Base-by-base conservation (phyloP, 371 early-diverging fungal species). In the Apophysomyces ossiformis region DNA sequence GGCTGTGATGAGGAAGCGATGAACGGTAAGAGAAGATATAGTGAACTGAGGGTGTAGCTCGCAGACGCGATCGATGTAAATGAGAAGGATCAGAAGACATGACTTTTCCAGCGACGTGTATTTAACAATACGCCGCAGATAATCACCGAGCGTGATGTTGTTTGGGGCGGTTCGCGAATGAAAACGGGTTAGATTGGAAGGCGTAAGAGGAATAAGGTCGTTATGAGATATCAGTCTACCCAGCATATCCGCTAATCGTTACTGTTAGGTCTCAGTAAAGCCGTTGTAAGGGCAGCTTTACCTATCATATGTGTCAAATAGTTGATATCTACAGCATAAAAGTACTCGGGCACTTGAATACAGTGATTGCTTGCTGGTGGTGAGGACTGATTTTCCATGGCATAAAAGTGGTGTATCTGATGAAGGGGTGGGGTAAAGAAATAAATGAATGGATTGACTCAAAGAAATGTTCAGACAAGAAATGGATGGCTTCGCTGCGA, bases 1-100 rank as follows among this genome's bases (percentile, higher is more conserved):
- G 7, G 96, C 95, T 0, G 98, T 87, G 13, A 97, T 98, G 11
- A 99, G 85, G 81, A 98, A 97, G 57, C 98, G 90, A 76, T 97
- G 98, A 8, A 92, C 92, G 1, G 98, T 97, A 36, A 97, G 78
- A 8, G 95, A 94, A 0, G 94, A 94, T 39, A 97, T 90, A n/a
- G 93, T 94, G 76, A 97, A 96, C 4, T 89, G 81, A 45, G 87
- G 88, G 67, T 91, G 88, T 5, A 79, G 76, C 69, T 89, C 90
- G 69, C 92, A 92, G 6, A 93, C 86, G 56, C 98, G 86, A 76
- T 99, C 99, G 67, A 97, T 94, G 69, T 96, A 99, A 41, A 98
- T 90, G 16, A 99, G 84, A 36, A 96, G 68, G 36, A 94, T 85
- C 5, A 97, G 71, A 16, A 99, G 74, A 68, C 93, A 94, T 1